These are phyloP conservation scores for Kodamaea lidongshanica DNA, from an alignment of 805 yeast genomes.

Conservation along the genomic window DNA sequence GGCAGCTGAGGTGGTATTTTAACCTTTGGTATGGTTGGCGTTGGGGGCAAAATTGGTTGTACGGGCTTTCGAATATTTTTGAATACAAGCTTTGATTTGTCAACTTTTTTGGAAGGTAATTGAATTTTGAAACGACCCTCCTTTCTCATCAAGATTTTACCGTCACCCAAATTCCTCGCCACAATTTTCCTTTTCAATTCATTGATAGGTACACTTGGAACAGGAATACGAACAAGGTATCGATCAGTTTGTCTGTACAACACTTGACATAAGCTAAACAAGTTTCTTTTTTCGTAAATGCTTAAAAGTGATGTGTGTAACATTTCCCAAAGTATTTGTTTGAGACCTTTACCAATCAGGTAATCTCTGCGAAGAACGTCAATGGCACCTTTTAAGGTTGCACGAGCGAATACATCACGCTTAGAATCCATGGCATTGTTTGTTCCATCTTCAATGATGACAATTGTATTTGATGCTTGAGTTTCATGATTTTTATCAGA, in stretches of 20 bases:
- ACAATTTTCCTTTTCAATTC: conserved; percentile 50
- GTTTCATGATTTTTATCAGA: conserved; percentile 16
- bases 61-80: too few species aligned
- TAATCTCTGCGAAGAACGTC: conserved; percentile 58
- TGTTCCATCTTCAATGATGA: conserved; percentile 53
- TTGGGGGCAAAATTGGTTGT: too few species aligned
- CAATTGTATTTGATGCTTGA: conserved; percentile 26
- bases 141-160: conserved; percentile 53
- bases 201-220: conserved; percentile 52
- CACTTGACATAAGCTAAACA: conserved; percentile 62
- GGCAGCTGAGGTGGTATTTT: too few species aligned
- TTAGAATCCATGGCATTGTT: conserved; percentile 42
- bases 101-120: conserved; percentile 24
- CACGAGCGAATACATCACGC: conserved; percentile 60
- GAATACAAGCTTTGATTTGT: too few species aligned
- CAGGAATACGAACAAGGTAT: conserved; percentile 53
- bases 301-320: conserved; percentile 57
- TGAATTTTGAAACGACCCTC: conserved; percentile 54
- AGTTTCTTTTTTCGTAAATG: conserved; percentile 50
- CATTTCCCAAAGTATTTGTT: conserved; percentile 59
- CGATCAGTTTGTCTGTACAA: conserved; percentile 57
- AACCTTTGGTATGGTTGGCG: too few species aligned
- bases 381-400: conserved; percentile 58
- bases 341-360: conserved; percentile 51
- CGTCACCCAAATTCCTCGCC: conserved; percentile 49